Evolutionary conservation across 2,329 filamentous ascomycete species (phyloP), one percentile per base, ranked within the genome.

Genomic region (Plectosphaerella plurivora): DNA sequence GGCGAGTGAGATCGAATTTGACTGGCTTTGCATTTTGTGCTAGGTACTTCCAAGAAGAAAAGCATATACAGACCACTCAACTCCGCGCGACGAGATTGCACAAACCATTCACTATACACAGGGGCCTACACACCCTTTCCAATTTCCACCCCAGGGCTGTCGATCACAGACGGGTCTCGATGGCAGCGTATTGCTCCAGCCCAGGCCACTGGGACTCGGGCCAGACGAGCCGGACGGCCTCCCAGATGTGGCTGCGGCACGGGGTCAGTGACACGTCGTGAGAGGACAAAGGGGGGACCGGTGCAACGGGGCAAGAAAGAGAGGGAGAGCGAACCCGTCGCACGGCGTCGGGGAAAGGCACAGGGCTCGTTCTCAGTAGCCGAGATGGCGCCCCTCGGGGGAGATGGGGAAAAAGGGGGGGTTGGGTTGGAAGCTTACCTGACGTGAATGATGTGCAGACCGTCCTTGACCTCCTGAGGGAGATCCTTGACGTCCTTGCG

Each of bases 401-500:
- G 22, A 85, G 53, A 84, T 25, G 74, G 74, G 59, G 47, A 54
- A 49, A 51, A 51, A 53, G 52, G 49, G 16, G 25, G 28, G n/a
- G n/a, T n/a, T 15, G 5, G 41, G 22, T 22, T 15, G 5, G 41
- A 35, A n/a, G 73, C 86, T 73, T 84, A 92, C 88, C 83, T 84
- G 58, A 99, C 91, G 69, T 91, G 89, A 57, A 96, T 81, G 65
- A 99, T 97, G 65, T 93, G 83, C 55, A 99, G 70, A 0, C 91
- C 92, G 62, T 89, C 81, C 68, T 86, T 88, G 48, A 99, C 94
- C 73, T 99, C 94, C 57, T 87, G 79, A 0, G 94, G 94, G 51
- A 97, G 76, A 70, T 97, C 93, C 69, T 88, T 89, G 53, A 89
- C 87, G 66, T 99, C 94, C 73, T 97, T 97, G 57, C 86, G 82